Evolutionary conservation across 179 eudicot genomes (phyloP).

Genomic region (Actinidia arguta): DNA sequence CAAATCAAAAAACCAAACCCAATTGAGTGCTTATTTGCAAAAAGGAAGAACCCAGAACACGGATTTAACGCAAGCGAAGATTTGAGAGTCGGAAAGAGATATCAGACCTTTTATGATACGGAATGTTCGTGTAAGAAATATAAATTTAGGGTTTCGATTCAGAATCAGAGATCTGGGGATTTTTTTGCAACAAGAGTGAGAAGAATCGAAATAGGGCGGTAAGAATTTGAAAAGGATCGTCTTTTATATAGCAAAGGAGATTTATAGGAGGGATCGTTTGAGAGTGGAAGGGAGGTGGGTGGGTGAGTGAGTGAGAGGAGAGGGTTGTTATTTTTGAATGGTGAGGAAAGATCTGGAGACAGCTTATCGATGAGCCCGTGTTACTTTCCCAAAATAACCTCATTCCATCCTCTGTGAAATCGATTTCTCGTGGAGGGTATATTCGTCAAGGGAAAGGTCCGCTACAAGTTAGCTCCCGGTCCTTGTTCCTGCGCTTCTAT

Average conservation of each 20-base stretch:
- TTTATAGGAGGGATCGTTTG: constrained; percentile 10
- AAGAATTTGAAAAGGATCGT: constrained; percentile 26
- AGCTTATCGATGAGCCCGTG: constrained; percentile 3
- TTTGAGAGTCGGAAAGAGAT: constrained; percentile 1
- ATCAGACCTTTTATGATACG: constrained; percentile 8
- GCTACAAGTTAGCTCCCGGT: neutral
- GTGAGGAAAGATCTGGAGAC: constrained; percentile 1
- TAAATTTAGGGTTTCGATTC: constrained; percentile 16
- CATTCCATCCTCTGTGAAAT: neutral
- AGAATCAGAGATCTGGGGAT: neutral
- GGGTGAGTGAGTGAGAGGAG: neutral
- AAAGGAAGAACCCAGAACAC: neutral
- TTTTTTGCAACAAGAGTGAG: no score
- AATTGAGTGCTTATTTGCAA: neutral
- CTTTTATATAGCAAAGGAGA: constrained; percentile 26
- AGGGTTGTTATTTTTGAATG: neutral
- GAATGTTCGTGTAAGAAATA: neutral
- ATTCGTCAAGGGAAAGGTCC: neutral
- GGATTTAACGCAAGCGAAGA: neutral
- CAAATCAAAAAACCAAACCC: neutral
- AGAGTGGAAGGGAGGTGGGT: neutral
- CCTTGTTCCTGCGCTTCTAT: neutral
- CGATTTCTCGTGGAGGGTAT: neutral
- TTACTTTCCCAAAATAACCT: constrained; percentile 11
- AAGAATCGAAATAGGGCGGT: constrained; percentile 14